Conservation (phyloP, 225 moss, liverwort and hornwort genomes). For the Ulota crispa region DNA sequence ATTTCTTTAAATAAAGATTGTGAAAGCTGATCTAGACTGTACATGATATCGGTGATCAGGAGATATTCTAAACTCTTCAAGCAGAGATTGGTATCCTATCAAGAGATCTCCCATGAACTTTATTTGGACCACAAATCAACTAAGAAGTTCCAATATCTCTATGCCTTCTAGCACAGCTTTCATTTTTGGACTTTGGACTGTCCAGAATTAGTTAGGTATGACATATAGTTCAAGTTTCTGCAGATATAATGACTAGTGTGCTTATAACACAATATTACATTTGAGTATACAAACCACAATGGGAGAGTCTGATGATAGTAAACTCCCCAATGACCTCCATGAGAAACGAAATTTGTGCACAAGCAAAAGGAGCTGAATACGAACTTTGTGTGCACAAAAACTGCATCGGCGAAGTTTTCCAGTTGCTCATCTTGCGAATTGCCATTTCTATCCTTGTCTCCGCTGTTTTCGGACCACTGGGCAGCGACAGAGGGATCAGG, state of each 20-base stretch:
- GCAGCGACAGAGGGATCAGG: slow-evolving; percentile 67
- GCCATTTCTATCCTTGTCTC: slow-evolving; percentile 65
- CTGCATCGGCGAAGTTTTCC: slow-evolving; percentile 79
- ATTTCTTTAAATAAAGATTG: too few relatives aligned
- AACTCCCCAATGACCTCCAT: not conserved
- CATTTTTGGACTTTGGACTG: too few relatives aligned
- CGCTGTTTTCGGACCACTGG: slow-evolving; percentile 45
- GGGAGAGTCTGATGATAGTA: not conserved
- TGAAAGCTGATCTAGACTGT: too few relatives aligned
- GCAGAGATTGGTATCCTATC: too few relatives aligned
- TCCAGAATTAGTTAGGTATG: too few relatives aligned
- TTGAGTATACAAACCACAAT: not conserved
- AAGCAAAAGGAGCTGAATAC: slow-evolving; percentile 24
- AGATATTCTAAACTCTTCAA: too few relatives aligned
- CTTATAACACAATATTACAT: not conserved
- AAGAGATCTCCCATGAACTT: too few relatives aligned
- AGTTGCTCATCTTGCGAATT: slow-evolving; percentile 48
- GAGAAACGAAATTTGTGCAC: not conserved
- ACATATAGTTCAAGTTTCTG: not conserved
- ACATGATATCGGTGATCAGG: too few relatives aligned
- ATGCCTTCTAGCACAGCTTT: too few relatives aligned
- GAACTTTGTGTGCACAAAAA: slow-evolving; percentile 91
- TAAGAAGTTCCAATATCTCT: too few relatives aligned
- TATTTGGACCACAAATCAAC: too few relatives aligned
- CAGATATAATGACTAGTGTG: not conserved